Evolutionary conservation across 257 asterid species (phyloP), one percentile per base, ranked within the genome.

Genomic region (Ajuga chamaepitys): DNA sequence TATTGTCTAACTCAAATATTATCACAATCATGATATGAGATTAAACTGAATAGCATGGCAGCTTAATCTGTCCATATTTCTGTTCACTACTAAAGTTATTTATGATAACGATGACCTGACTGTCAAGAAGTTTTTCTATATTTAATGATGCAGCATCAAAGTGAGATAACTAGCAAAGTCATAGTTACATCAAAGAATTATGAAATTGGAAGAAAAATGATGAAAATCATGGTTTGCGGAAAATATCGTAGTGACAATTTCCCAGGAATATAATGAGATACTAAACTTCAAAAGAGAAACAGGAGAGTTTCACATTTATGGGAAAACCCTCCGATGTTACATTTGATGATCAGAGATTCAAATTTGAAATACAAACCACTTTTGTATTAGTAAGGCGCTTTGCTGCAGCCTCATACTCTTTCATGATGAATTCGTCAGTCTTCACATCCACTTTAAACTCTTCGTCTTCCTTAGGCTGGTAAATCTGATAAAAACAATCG

Each of bases 351-450:
- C 70, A 63, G 58, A 73, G 65, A 60, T 70, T 62, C 60, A 77
- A 58, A 41, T 11, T 22, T 24, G 44, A 66, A 57, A 57, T 30
- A 80, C 95, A 9, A 40, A 92, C 98, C 97, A 93, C 45, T 71
- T 66, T 81, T 46, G 91, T 58, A 48, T 64, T 85, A 60, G 84
- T 82, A 64, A 93, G 96, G 70, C 95, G 96, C 35, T 77, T 82
- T 8, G 96, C 97, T 62, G 97, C 95, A 55, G 87, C 70, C 70
- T 82, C 88, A 67, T 80, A 87, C 81, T 85, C 97, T 77, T 86
- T 87, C 78, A 81, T 75, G 77, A 48, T 70, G 70, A 57, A 87
- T 70, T 86, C 91, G 56, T 80, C 87, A 5, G 81, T 75, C 76
- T 85, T 84, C 45, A 85, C 45, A 57, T 80, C 89, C 59, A 82